These are phyloP conservation scores for Cystobasidium slooffiae DNA, from an alignment of 1,284 basidiomycete genomes.

Conservation along the genomic window DNA sequence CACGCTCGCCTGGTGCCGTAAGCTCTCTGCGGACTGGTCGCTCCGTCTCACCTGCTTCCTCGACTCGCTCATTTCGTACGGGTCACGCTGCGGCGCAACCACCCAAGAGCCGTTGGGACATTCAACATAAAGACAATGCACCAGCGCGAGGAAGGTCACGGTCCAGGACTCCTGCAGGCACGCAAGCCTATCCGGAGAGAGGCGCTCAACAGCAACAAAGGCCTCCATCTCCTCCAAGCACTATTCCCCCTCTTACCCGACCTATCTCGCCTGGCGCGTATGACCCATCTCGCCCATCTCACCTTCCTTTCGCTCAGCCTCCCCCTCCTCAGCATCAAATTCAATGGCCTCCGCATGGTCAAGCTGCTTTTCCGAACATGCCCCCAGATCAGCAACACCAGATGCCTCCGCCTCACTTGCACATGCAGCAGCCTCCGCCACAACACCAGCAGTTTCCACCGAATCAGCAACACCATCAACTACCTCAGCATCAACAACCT, in stretches of 20 bases:
- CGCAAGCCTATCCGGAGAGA: neutral
- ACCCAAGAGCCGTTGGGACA: neutral
- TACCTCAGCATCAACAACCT: conserved; percentile 13
- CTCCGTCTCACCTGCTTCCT: conserved; percentile 18
- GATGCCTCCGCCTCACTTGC: neutral
- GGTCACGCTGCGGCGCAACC: neutral
- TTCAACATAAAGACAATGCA: neutral
- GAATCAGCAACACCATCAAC: neutral
- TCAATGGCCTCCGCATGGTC: conserved; percentile 7
- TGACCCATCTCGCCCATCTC: neutral
- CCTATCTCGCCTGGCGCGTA: conserved; percentile 10
- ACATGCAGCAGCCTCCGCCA: neutral
- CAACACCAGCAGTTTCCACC: conserved; percentile 12
- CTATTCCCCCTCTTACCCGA: neutral
- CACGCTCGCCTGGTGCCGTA: conserved; percentile 7
- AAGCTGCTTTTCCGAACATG: neutral
- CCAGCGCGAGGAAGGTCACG: conserved; percentile 1
- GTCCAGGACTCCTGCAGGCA: conserved; percentile 11
- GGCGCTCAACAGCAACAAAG: neutral
- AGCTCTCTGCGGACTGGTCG: conserved; percentile 5
- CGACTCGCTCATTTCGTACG: conserved; percentile 9
- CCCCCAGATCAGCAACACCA: neutral
- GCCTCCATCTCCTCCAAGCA: conserved; percentile 1
- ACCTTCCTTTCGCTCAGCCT: neutral
- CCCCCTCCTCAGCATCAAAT: neutral